Evolutionary conservation across 108 stramenopile genomes (phyloP).

Genomic region (Pinguiococcus pyrenoidosus): DNA sequence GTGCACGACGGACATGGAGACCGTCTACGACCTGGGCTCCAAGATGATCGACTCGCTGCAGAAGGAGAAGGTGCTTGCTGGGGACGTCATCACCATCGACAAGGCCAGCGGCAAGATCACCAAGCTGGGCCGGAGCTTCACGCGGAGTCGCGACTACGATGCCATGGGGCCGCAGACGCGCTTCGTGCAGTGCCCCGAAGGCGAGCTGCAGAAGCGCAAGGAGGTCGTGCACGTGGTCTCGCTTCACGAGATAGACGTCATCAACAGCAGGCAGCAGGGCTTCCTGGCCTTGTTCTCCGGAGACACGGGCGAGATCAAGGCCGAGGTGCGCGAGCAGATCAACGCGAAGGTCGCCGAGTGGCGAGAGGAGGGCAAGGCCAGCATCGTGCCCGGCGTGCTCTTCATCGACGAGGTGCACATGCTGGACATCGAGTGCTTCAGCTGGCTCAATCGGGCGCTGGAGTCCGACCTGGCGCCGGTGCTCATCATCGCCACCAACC

Average conservation of each 20-base stretch:
- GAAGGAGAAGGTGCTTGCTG: constrained; percentile 84
- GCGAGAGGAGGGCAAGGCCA: constrained; percentile 92
- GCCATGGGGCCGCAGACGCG: constrained; percentile 93
- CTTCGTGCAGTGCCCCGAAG: constrained; percentile 88
- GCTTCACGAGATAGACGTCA: constrained; percentile 98
- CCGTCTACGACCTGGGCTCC: constrained; percentile 95
- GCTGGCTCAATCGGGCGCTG: constrained; percentile 74
- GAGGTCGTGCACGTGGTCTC: constrained; percentile 86
- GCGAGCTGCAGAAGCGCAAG: constrained; percentile 94
- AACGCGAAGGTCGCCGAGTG: constrained; percentile 91
- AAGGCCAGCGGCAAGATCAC: constrained; percentile 90
- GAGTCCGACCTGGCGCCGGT: constrained; percentile 75
- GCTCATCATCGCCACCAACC: constrained; percentile 82
- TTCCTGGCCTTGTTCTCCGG: constrained; percentile 96
- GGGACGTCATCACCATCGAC: constrained; percentile 98
- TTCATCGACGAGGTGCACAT: constrained; percentile 99
- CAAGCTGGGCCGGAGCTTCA: constrained; percentile 85
- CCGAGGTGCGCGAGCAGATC: constrained; percentile 90
- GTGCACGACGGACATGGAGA: constrained; percentile 99
- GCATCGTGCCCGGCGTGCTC: constrained; percentile 91
- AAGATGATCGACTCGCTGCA: constrained; percentile 97
- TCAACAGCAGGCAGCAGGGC: constrained; percentile 89
- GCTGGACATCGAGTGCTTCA: constrained; percentile 89
- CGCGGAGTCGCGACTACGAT: constrained; percentile 86
- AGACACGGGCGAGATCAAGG: constrained; percentile 95